These are phyloP conservation scores for Oryza punctata DNA, from an alignment of 176 grass and related monocot species.

Conservation along the genomic window DNA sequence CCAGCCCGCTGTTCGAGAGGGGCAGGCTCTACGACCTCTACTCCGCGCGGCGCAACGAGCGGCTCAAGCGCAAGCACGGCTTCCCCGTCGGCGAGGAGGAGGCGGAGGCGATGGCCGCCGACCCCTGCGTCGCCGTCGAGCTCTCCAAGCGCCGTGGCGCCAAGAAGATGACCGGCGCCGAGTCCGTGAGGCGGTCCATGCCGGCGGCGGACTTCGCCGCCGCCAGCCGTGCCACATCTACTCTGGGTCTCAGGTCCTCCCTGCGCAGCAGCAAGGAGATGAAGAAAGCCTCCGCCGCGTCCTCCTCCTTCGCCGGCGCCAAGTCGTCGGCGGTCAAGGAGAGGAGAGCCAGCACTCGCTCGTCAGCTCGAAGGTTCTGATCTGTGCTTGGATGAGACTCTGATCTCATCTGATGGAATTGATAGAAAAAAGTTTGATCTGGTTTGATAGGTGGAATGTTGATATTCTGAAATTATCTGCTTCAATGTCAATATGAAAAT, in stretches of 20 bases:
- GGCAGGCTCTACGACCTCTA: conserved; percentile 86
- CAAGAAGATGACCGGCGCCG: conserved; percentile 47
- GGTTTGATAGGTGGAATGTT: neutral
- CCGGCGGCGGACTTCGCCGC: conserved; percentile 34
- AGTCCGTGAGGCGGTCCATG: conserved; percentile 59
- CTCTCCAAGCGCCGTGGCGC: conserved; percentile 55
- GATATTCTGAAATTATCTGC: conserved; percentile 16
- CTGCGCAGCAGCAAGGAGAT: conserved; percentile 77
- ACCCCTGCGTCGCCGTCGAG: conserved; percentile 77
- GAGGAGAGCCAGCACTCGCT: conserved; percentile 34
- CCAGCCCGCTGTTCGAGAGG: conserved; percentile 67
- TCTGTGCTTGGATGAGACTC: neutral
- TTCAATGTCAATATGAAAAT: conserved; percentile 13
- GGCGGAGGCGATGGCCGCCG: conserved; percentile 48
- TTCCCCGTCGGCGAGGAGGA: conserved; percentile 46
- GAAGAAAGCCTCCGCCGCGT: conserved; percentile 54
- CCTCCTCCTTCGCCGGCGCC: conserved; percentile 19
- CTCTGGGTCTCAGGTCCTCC: conserved; percentile 44
- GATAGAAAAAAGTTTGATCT: neutral
- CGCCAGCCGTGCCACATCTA: conserved; percentile 7
- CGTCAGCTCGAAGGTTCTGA: conserved; percentile 36
- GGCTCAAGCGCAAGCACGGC: conserved; percentile 74
- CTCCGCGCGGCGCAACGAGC: conserved; percentile 76
- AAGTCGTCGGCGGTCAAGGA: conserved; percentile 18
- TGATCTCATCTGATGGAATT: neutral